These are phyloP conservation scores for Lepidium aucheri DNA, from an alignment of 345 rosid species.

Conservation along the genomic window DNA sequence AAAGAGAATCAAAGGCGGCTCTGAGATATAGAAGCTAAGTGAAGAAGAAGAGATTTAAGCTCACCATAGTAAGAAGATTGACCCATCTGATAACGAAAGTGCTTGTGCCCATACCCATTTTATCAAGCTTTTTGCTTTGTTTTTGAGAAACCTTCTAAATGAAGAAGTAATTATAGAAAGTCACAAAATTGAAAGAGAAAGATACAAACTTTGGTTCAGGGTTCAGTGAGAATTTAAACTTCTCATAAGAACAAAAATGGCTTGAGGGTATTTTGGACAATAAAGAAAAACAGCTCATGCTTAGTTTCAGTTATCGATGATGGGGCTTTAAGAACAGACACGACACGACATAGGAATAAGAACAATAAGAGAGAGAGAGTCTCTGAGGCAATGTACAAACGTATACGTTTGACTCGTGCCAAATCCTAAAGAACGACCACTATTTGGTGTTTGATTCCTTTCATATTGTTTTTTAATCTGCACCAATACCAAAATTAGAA, in stretches of 20 bases:
- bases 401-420: slow-evolving; percentile 29
- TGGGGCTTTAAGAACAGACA: slow-evolving; percentile 23
- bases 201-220: slow-evolving; percentile 7
- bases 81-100: slow-evolving; percentile 87
- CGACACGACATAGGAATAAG: slow-evolving; percentile 22
- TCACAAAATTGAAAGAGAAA: neutral
- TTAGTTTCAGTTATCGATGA: slow-evolving; percentile 18
- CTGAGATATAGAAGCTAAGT: slow-evolving; percentile 10
- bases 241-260: slow-evolving; percentile 2
- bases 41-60: neutral
- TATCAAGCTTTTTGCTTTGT: slow-evolving; percentile 13
- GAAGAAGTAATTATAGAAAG: too few relatives aligned
- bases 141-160: neutral
- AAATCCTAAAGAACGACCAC: neutral
- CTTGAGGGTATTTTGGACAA: slow-evolving; percentile 28
- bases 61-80: slow-evolving; percentile 87
- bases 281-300: slow-evolving; percentile 16
- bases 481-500: neutral
- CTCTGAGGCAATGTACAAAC: slow-evolving; percentile 15
- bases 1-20: neutral
- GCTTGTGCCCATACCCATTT: slow-evolving; percentile 82
- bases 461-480: neutral
- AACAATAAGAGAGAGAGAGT: neutral
- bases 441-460: slow-evolving; percentile 16
- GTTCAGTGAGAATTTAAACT: slow-evolving; percentile 14